These are phyloP conservation scores for Dictyostelium brefeldianum DNA, from an alignment of 78 protist genomes.

Conservation along the genomic window DNA sequence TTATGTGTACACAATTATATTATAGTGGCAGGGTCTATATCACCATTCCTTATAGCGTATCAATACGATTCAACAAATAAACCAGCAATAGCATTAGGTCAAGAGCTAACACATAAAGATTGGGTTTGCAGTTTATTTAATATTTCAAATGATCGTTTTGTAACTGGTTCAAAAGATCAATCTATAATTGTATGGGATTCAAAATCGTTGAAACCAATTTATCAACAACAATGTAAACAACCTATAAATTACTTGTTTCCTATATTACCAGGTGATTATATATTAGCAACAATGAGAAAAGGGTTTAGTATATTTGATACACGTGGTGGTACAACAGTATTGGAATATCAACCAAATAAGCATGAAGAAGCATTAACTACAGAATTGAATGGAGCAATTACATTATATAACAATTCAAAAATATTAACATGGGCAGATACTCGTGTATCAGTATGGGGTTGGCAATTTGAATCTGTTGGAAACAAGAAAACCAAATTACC, in stretches of 20 bases:
- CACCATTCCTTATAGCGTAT: constrained; percentile 43
- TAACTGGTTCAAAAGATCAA: constrained; percentile 61
- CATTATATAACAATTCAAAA: constrained; percentile 40
- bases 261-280: constrained; percentile 22
- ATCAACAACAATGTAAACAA: constrained; percentile 20
- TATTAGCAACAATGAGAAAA: constrained; percentile 44
- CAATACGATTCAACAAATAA: neutral
- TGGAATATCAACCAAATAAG: constrained; percentile 10
- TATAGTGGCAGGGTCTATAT: constrained; percentile 10
- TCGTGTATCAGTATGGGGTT: constrained; percentile 39
- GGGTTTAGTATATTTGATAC: constrained; percentile 66
- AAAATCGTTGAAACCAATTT: neutral
- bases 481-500: neutral
- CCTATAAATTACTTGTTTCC: constrained; percentile 42
- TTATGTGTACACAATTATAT: constrained; percentile 58
- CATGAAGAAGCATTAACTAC: neutral
- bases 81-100: constrained; percentile 13
- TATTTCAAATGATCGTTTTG: constrained; percentile 32
- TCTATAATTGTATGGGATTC: constrained; percentile 59
- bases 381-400: constrained; percentile 61
- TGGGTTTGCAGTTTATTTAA: constrained; percentile 47
- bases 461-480: constrained; percentile 18
- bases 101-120: constrained; percentile 38
- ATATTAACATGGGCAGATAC: constrained; percentile 66
- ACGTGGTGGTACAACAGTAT: constrained; percentile 29